Evolutionary conservation across 768 basidiomycete species (phyloP).

Genomic region (Tulasnella sp.): DNA sequence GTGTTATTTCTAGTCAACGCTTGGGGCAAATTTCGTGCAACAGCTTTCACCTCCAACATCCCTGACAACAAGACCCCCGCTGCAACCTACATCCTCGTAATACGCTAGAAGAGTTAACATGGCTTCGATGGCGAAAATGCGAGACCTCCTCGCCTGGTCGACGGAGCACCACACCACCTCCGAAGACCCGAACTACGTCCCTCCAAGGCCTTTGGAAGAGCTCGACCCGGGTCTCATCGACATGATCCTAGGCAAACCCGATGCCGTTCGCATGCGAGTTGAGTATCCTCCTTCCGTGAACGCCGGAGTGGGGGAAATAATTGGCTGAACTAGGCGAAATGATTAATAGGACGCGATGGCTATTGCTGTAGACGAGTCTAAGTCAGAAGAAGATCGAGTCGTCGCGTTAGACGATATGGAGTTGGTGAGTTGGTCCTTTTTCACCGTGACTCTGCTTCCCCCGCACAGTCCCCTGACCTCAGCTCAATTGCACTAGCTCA

Average conservation of each 20-base stretch:
- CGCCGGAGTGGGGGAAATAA: no score
- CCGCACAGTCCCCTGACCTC: not conserved
- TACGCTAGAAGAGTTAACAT: no score
- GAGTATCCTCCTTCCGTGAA: not conserved
- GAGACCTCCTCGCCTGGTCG: constrained; percentile 71
- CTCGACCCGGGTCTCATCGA: constrained; percentile 81
- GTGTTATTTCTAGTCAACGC: not conserved
- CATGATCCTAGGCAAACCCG: constrained; percentile 71
- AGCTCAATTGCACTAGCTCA: constrained; percentile 38
- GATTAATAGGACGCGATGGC: constrained; percentile 45
- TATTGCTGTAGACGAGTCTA: constrained; percentile 46
- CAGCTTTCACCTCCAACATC: not conserved
- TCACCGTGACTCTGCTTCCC: not conserved
- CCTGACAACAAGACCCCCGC: not conserved
- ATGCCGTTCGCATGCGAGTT: constrained; percentile 69
- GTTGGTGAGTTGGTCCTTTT: constrained; percentile 59
- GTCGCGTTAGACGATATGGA: constrained; percentile 74
- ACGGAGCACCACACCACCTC: constrained; percentile 34
- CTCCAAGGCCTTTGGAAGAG: constrained; percentile 30
- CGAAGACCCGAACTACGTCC: constrained; percentile 23
- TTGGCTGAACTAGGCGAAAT: no score
- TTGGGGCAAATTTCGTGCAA: no score
- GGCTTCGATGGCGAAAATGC: constrained; percentile 28
- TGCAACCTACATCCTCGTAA: no score
- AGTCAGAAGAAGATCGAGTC: constrained; percentile 46